These are phyloP conservation scores for Spathaspora arborariae DNA, from an alignment of 805 yeast species.

Conservation along the genomic window DNA sequence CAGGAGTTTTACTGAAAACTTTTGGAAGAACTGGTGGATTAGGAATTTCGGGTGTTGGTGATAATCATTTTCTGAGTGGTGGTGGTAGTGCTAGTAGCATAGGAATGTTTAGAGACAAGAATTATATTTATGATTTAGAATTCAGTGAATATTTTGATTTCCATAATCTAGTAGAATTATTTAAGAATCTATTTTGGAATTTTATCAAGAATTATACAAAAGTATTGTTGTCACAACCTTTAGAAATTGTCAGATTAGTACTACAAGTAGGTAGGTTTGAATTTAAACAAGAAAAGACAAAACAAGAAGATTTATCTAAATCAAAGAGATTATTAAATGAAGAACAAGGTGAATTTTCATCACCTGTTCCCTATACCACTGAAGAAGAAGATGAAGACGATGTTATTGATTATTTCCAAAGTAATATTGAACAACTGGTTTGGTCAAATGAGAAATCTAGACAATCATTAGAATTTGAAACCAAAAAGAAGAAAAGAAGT, in stretches of 20 bases:
- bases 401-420: slow-evolving; percentile 37
- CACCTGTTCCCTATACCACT: not conserved
- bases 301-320: slow-evolving; percentile 6
- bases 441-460: slow-evolving; percentile 6
- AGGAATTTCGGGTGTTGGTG: slow-evolving; percentile 3
- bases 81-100: slow-evolving; percentile 3
- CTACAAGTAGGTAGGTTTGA: slow-evolving; percentile 75
- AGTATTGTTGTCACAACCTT: slow-evolving; percentile 76
- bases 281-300: slow-evolving; percentile 14
- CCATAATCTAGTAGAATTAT: slow-evolving; percentile 52
- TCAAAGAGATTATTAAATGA: slow-evolving; percentile 13
- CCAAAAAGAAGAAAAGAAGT: slow-evolving; percentile 3
- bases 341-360: slow-evolving; percentile 6
- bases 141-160: slow-evolving; percentile 63
- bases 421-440: slow-evolving; percentile 9
- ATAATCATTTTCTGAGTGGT: not conserved
- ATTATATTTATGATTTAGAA: slow-evolving; percentile 55
- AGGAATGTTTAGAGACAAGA: slow-evolving; percentile 23
- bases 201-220: slow-evolving; percentile 67
- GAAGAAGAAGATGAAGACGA: slow-evolving; percentile 15
- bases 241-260: slow-evolving; percentile 75
- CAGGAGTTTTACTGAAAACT: slow-evolving; percentile 8
- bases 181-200: slow-evolving; percentile 55
- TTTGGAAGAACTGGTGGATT: slow-evolving; percentile 5
- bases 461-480: not conserved